A percentile compares a stretch with the other conserved stretches of the same genome.
Evolutionary conservation across 306 rosid genomes (phyloP).

Genomic region (Gynostemma pentaphyllum): DNA sequence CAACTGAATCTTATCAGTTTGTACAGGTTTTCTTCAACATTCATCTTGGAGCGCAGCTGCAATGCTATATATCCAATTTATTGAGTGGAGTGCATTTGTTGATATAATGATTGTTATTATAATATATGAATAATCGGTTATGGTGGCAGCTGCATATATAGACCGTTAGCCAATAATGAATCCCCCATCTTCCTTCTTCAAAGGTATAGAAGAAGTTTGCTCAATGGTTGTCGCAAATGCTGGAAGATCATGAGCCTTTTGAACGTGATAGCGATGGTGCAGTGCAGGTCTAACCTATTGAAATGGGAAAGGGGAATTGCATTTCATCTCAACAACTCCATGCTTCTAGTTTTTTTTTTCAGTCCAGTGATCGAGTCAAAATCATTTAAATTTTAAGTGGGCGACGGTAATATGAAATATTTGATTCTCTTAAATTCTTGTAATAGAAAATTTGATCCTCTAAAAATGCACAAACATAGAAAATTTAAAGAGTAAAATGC

Average conservation of each 20-base stretch:
- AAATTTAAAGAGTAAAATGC: no score
- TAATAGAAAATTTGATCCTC: no score
- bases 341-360: background rate
- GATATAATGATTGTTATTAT: background rate
- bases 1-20: background rate
- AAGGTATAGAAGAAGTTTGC: background rate
- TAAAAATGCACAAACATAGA: no score
- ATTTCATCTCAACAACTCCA: background rate
- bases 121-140: background rate
- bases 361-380: no score
- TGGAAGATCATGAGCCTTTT: background rate
- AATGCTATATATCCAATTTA: background rate
- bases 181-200: background rate
- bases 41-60: background rate
- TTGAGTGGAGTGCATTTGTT: background rate
- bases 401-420: no score
- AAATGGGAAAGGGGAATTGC: background rate
- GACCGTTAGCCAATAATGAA: background rate
- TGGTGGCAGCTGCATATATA: conserved; percentile 19
- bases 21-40: background rate
- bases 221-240: background rate
- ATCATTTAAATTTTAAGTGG: no score
- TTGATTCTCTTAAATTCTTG: no score
- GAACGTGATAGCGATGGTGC: background rate
- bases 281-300: background rate